Evolutionary conservation across 2,329 filamentous ascomycete species (phyloP), one percentile per base, ranked within the genome.

Genomic region (Boeremia lycopersici): DNA sequence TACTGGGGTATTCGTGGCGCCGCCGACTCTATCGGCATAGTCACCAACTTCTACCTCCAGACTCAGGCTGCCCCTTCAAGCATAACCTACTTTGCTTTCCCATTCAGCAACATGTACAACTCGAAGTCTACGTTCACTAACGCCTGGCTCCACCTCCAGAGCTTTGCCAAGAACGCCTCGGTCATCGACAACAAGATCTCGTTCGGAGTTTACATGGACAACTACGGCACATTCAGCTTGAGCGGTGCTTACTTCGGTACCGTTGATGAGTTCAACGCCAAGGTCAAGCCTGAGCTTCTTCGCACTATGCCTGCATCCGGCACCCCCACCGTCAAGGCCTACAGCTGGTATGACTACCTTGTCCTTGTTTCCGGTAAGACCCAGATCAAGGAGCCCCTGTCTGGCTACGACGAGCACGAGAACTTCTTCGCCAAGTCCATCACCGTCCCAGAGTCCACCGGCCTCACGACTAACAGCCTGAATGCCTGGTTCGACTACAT

Each of bases 1-100:
- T 78, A 71, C 63, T 78, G 76, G 74, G 77, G 71, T 6, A 57
- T 78, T n/a, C 70, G 68, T 17, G 77, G 76, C 5, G 76, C 75
- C 7, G 76, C 76, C 2, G 71, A 72, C 29, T 77, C 75, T 10
- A 76, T 77, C 44, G 77, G 76, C 15, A 70, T 77, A 46, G 70
- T 76, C 28, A 72, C 68, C 38, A 75, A 62, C 15, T 76, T 73
- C 55, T 68, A 70, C 48, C 75, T 77, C 49, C 66, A 69, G 49
- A 72, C 70, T 8, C 61, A 63, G 23, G 61, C 63, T 12, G 70
- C 70, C 4, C 70, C 70, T 11, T 48, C 61, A 1, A 62, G 53
- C 43, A 60, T 72, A 38, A 69, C 67, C 2, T 71, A 69, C 57
- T 71, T 72, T 47, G 41, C 59, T 5, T 69, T 72, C 41, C 56